Evolutionary conservation across 2,329 filamentous ascomycete species (phyloP).

Genomic region (Scedosporium dehoogii): DNA sequence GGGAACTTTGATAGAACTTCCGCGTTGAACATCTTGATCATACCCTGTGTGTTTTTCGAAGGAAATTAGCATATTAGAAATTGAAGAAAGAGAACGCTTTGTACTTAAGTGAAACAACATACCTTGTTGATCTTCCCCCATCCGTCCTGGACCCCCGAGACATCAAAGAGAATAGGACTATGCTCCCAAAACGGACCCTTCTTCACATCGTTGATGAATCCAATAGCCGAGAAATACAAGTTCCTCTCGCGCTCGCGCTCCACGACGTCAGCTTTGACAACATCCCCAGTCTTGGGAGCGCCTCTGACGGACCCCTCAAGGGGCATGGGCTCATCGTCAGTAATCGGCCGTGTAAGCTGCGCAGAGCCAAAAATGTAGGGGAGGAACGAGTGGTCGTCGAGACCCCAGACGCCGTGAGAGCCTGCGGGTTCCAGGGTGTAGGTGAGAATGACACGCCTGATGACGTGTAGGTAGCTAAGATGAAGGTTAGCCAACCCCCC

Average conservation of each 20-base stretch:
- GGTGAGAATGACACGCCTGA: constrained; percentile 74
- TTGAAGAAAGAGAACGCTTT: neutral
- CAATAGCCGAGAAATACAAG: constrained; percentile 91
- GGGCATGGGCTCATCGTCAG: constrained; percentile 51
- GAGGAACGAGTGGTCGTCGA: constrained; percentile 94
- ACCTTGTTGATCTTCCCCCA: constrained; percentile 95
- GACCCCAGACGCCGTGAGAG: constrained; percentile 93
- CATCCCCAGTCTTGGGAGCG: constrained; percentile 61
- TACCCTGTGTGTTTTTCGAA: constrained; percentile 49
- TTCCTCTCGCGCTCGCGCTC: constrained; percentile 56
- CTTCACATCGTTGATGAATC: constrained; percentile 97
- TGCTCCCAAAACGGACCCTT: constrained; percentile 96
- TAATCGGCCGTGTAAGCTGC: constrained; percentile 71
- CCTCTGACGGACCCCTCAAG: constrained; percentile 66
- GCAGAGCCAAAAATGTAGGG: constrained; percentile 94
- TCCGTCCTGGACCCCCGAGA: constrained; percentile 81
- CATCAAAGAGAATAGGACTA: constrained; percentile 87
- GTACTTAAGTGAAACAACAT: constrained; percentile 5
- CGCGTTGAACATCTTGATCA: constrained; percentile 99
- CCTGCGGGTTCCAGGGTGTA: constrained; percentile 94
- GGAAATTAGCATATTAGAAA: neutral
- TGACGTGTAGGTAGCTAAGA: constrained; percentile 65
- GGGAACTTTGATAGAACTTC: constrained; percentile 96
- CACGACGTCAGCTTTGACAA: constrained; percentile 56
- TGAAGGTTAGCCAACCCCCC: constrained; percentile 7